Conservation (phyloP, 2,329 filamentous ascomycete genomes). For the Rugonectria rugulosa region DNA sequence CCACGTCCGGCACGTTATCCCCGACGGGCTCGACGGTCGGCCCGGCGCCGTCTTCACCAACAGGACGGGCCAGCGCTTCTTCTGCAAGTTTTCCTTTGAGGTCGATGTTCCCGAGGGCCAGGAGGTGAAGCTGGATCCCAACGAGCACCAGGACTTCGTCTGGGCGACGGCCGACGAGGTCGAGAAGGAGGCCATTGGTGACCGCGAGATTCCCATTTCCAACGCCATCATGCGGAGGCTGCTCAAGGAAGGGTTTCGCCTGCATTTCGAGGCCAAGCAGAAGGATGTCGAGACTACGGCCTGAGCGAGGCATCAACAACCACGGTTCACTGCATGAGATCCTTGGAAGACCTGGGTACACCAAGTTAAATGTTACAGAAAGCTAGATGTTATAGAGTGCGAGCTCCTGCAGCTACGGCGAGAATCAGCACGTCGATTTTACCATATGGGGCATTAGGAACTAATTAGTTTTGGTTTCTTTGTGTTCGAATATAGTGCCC, state of each 20-base stretch:
- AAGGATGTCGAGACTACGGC: neutral
- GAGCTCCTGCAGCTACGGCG: too few species aligned
- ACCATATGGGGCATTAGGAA: too few species aligned
- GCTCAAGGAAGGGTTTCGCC: conserved; percentile 42
- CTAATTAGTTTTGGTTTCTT: too few species aligned
- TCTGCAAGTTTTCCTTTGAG: conserved; percentile 47
- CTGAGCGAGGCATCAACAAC: too few species aligned
- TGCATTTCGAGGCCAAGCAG: conserved; percentile 3
- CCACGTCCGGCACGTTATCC: conserved; percentile 40
- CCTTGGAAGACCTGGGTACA: too few species aligned
- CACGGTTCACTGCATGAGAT: too few species aligned
- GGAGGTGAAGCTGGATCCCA: conserved; percentile 46
- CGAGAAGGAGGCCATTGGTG: conserved; percentile 34
- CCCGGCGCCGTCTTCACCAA: conserved; percentile 45
- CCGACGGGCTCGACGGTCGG: conserved; percentile 33
- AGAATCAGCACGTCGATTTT: too few species aligned
- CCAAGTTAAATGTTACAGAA: too few species aligned
- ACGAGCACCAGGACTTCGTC: conserved; percentile 50
- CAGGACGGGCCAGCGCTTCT: conserved; percentile 41
- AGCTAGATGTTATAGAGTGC: too few species aligned
- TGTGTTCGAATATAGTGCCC: too few species aligned
- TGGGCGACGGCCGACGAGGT: conserved; percentile 52
- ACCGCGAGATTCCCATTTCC: conserved; percentile 43
- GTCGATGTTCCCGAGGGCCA: conserved; percentile 40
- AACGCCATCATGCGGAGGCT: conserved; percentile 36